Conservation (phyloP, 192 early-diverging fungal genomes). For the Entomortierella lignicola region DNA sequence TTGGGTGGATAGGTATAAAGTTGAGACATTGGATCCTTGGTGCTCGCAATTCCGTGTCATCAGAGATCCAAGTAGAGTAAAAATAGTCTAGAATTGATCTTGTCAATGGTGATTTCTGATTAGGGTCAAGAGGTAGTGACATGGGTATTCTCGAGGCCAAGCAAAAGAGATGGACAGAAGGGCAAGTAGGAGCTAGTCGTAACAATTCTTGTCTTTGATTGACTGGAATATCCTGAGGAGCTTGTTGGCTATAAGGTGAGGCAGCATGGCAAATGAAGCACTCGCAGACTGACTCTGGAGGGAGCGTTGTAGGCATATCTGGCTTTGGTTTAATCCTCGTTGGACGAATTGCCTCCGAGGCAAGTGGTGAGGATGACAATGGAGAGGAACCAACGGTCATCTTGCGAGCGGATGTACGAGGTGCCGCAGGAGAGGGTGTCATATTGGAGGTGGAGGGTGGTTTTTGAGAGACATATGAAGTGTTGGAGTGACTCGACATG, state of each 20-base stretch:
- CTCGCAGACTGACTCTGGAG: constrained; percentile 44
- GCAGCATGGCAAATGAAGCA: constrained; percentile 47
- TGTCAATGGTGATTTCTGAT: constrained; percentile 44
- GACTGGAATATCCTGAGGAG: constrained; percentile 33
- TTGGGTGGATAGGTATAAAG: constrained; percentile 53
- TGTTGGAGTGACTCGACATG: constrained; percentile 22
- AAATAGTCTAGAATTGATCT: constrained; percentile 48
- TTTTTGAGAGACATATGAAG: background rate
- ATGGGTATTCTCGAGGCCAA: constrained; percentile 46
- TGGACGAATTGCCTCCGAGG: constrained; percentile 5
- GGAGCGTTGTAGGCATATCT: constrained; percentile 48
- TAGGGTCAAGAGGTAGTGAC: constrained; percentile 40
- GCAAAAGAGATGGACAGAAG: constrained; percentile 49
- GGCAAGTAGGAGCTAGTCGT: constrained; percentile 40
- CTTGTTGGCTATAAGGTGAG: constrained; percentile 39
- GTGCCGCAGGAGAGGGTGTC: constrained; percentile 9
- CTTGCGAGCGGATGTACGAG: constrained; percentile 30
- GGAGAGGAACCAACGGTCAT: constrained; percentile 47
- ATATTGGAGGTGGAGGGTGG: constrained; percentile 8
- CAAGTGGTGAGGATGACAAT: constrained; percentile 36
- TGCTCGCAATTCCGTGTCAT: constrained; percentile 17
- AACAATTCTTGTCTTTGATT: constrained; percentile 39
- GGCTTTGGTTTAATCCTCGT: constrained; percentile 39
- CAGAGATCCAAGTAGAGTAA: constrained; percentile 44
- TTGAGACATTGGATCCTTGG: constrained; percentile 46